Percentiles rank a stretch among this genome's conserved stretches.
Evolutionary conservation across 1,284 basidiomycete species (phyloP).

Genomic region (Apiotrichum siamense): DNA sequence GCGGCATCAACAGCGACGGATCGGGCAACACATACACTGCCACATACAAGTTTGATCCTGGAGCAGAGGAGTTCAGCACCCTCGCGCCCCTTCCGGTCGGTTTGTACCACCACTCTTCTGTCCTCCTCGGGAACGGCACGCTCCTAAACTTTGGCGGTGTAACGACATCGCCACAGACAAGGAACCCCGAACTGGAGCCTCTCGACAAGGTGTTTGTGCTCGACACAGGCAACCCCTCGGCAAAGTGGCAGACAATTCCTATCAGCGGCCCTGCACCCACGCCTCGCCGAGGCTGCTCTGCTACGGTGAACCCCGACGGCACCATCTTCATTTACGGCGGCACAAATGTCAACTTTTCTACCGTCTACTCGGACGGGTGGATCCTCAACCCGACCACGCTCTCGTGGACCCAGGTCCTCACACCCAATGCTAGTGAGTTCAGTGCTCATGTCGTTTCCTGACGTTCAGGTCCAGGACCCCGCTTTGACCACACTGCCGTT

Average conservation of each 20-base stretch:
- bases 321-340: constrained; percentile 71
- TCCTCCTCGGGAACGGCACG: constrained; percentile 61
- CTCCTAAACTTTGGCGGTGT: constrained; percentile 73
- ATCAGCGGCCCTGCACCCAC: constrained; percentile 51
- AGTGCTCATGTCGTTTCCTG: not conserved
- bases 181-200: constrained; percentile 49
- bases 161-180: constrained; percentile 48
- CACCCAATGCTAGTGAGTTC: not conserved
- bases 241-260: constrained; percentile 54
- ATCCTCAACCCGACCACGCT: constrained; percentile 59
- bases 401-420: constrained; percentile 27
- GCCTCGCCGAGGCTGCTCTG: constrained; percentile 64
- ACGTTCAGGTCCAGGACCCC: constrained; percentile 51
- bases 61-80: constrained; percentile 50
- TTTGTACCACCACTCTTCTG: constrained; percentile 63
- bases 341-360: constrained; percentile 56
- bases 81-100: constrained; percentile 61
- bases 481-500: constrained; percentile 67
- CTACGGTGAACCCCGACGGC: constrained; percentile 52
- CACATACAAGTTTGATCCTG: constrained; percentile 60
- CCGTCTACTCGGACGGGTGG: constrained; percentile 65
- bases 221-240: constrained; percentile 54
- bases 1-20: constrained; percentile 70
- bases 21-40: constrained; percentile 59
- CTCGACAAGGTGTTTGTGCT: constrained; percentile 60